These are phyloP conservation scores for Vitis riparia DNA, from an alignment of 164 flowering plant genomes.

Conservation along the genomic window DNA sequence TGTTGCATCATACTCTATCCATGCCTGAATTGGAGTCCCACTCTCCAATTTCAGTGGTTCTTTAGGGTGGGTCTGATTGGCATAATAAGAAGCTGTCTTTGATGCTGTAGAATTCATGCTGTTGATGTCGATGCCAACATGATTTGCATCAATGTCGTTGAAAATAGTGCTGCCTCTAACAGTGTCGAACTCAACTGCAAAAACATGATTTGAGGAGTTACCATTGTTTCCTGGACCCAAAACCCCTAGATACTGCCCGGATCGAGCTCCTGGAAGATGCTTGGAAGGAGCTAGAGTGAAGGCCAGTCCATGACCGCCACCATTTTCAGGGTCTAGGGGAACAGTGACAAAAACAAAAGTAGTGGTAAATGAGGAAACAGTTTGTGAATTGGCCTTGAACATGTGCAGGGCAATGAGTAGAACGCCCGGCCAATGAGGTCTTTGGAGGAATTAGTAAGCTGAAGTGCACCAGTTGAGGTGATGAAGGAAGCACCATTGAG, in stretches of 20 bases:
- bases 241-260: too few relatives aligned
- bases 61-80: neutral
- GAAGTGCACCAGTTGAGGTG: too few relatives aligned
- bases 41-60: neutral
- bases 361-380: too few relatives aligned
- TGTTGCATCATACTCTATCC: slow-evolving; percentile 27
- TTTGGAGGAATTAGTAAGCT: too few relatives aligned
- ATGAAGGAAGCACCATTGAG: too few relatives aligned
- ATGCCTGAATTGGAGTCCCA: slow-evolving; percentile 9
- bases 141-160: slow-evolving; percentile 7
- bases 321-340: too few relatives aligned
- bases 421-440: too few relatives aligned
- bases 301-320: too few relatives aligned
- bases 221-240: neutral
- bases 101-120: neutral
- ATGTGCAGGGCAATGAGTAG: too few relatives aligned
- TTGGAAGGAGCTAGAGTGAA: neutral
- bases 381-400: too few relatives aligned
- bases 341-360: too few relatives aligned
- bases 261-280: too few relatives aligned
- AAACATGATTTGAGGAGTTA: slow-evolving; percentile 15
- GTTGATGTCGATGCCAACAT: slow-evolving; percentile 12
- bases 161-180: neutral
- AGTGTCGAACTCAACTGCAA: slow-evolving; percentile 35
- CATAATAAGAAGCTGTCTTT: slow-evolving; percentile 3